Evolutionary conservation across 2,329 filamentous ascomycete genomes (phyloP), one percentile per base, ranked within the genome.

Genomic region (Colletotrichum sp.): DNA sequence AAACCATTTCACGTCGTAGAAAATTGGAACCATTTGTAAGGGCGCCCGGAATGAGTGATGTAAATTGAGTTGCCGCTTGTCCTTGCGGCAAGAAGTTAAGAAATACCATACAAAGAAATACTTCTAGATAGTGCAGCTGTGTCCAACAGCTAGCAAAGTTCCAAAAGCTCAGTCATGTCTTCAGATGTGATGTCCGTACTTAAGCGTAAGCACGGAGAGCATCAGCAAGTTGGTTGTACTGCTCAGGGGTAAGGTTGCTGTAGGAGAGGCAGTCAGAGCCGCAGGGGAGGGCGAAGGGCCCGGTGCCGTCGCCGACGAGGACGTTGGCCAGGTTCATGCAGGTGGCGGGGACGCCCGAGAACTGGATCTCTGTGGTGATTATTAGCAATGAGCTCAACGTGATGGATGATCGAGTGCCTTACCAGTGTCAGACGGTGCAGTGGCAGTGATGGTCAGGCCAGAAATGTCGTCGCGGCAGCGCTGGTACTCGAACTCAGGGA

Each of bases 151-250:
- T 48, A 21, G 10, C 43, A 48, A 6, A 21, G 3, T 48, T 3
- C 43, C 38, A 1, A 2, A 4, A 43, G 5, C 21, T 21, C 18
- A 6, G 13, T 21, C 43, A 48, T 7, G 10, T 48, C n/a, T 48
- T 21, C 43, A 48, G 6, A 7, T 8, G 10, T 21, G 2, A 21
- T 21, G 10, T 48, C 3, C 43, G 13, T 21, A 48, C 16, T 55
- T 24, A 66, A 32, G 36, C 38, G 36, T 30, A 48, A 55, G 64
- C 15, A 30, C 26, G 21, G 9, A 66, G 64, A 12, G 64, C 64
- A 38, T 48, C 64, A 4, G 26, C 24, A 13, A 71, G 70, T 52
- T 85, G 73, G 79, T 88, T 80, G 78, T 82, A 76, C 65, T 79
- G 55, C 24, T 74, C 76, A 13, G 76, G 73, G 24, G 68, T 77